Base-by-base conservation (phyloP, 257 asterid species). In the Osmanthus fragrans region DNA sequence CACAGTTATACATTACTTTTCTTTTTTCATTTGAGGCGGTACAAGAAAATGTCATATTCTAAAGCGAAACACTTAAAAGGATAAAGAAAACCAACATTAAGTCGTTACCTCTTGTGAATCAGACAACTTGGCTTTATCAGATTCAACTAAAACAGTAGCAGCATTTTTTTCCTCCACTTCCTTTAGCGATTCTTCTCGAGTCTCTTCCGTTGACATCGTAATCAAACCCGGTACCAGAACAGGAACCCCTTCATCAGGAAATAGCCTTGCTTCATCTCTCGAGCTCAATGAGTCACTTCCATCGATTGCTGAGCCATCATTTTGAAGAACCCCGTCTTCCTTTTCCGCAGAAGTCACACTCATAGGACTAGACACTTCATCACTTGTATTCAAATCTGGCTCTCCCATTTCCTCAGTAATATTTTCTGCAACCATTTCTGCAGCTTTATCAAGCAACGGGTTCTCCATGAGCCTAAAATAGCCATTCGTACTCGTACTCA, bases 211-310 rank as follows among this genome's bases (percentile, higher is more conserved):
- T 66, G 85, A 68, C 34, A 74, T 29, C 34, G 87, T 77, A 76
- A 76, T 69, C 72, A 92, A 83, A 25, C 96, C 97, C 0, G 92
- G 96, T 42, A 92, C 91, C 45, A 94, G 73, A 79, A 87, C 91
- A 27, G 87, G 86, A 73, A 76, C 69, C 67, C 70, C 89, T 23
- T 86, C 87, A 12, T 77, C 82, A 18, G 37, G 37, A 9, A 58
- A 77, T 13, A 64, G 71, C 25, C 54, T 77, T 58, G 77, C 70
- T 51, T 82, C 88, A 8, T 34, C 72, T 30, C 80, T 33, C 51
- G 87, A 18, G 63, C 67, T 34, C 21, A 68, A 39, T 0, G 63
- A 69, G 32, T 76, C 45, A 49, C 72, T 81, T 32, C 37, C 49
- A 39, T 37, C 67, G 40, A 40, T 36, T 42, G 67, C 69, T 15